phyloP scores from a whole-genome alignment of 371 early-diverging fungal genomes.

The Thermomucor indicae-seudaticae region DNA sequence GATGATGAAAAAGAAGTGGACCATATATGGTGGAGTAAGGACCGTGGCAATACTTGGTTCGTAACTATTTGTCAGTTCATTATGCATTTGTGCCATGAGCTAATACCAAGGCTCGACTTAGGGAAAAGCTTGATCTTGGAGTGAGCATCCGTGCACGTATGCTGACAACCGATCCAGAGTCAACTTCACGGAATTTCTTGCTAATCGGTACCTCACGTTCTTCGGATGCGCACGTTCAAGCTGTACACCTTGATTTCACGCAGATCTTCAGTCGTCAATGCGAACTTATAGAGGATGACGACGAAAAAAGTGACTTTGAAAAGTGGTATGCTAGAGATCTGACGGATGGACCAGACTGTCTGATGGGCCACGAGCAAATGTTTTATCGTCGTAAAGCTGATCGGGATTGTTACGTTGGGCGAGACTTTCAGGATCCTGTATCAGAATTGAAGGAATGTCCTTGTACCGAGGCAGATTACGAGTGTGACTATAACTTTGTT shows the following conservation, averaged over 20 bases:
- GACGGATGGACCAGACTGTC: conserved; percentile 66
- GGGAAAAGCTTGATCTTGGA: conserved; percentile 35
- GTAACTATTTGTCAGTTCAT: neutral
- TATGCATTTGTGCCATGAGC: neutral
- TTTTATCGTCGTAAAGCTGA: conserved; percentile 75
- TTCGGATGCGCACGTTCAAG: conserved; percentile 32
- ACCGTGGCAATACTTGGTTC: conserved; percentile 83
- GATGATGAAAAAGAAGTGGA: conserved; percentile 72
- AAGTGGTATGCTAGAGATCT: conserved; percentile 66
- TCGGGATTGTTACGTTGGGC: conserved; percentile 78
- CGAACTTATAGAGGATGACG: conserved; percentile 43
- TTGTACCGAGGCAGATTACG: conserved; percentile 84
- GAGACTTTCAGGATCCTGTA: conserved; percentile 53
- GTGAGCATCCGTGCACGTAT: conserved; percentile 50
- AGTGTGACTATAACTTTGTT: conserved; percentile 87
- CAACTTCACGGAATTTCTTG: conserved; percentile 57
- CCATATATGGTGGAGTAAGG: conserved; percentile 68
- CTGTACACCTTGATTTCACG: conserved; percentile 71
- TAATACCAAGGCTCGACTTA: conserved; percentile 12
- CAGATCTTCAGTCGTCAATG: conserved; percentile 64
- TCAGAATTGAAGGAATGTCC: conserved; percentile 60
- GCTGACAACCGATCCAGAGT: conserved; percentile 63
- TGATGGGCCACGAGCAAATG: conserved; percentile 80
- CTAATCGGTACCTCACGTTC: conserved; percentile 37
- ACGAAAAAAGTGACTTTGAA: conserved; percentile 71